Evolutionary conservation across 2,329 filamentous ascomycete genomes (phyloP).

Genomic region (Decorospora gaudefroyi): DNA sequence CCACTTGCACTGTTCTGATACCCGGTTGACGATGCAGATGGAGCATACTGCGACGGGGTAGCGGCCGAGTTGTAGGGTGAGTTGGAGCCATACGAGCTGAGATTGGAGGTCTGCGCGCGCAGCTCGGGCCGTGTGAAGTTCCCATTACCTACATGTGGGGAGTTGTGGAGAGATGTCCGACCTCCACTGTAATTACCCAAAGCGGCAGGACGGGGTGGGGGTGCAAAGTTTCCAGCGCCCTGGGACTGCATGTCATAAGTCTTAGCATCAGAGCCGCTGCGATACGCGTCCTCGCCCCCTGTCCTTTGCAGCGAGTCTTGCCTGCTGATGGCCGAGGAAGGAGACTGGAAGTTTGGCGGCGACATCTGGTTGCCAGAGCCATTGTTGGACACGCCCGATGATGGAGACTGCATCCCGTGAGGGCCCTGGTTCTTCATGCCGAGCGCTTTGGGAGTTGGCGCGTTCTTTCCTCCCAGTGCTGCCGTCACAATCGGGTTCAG

Average conservation of each 20-base stretch:
- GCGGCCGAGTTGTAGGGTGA: conserved; percentile 45
- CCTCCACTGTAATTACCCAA: conserved; percentile 40
- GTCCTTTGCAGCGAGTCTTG: conserved; percentile 42
- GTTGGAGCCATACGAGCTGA: conserved; percentile 41
- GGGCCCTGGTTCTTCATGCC: conserved; percentile 20
- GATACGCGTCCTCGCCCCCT: conserved; percentile 46
- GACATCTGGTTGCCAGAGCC: conserved; percentile 41
- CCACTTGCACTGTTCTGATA: conserved; percentile 45
- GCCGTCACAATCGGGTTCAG: conserved; percentile 50
- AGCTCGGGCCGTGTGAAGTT: conserved; percentile 44
- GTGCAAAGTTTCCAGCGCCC: conserved; percentile 41
- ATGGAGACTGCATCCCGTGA: conserved; percentile 42
- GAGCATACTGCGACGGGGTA: conserved; percentile 54
- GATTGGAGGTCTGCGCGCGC: conserved; percentile 44
- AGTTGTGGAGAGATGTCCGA: conserved; percentile 42
- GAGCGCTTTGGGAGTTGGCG: conserved; percentile 23
- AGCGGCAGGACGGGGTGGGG: conserved; percentile 43
- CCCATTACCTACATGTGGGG: conserved; percentile 44
- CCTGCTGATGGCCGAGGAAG: conserved; percentile 35
- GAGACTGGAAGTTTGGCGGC: conserved; percentile 43
- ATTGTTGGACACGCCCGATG: conserved; percentile 29
- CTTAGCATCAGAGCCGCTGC: conserved; percentile 37
- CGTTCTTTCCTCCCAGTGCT: conserved; percentile 43
- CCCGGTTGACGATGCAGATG: conserved; percentile 51
- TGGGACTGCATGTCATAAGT: conserved; percentile 46